Base-by-base conservation (phyloP, 495 filamentous ascomycete genomes). In the Neurospora sp. region DNA sequence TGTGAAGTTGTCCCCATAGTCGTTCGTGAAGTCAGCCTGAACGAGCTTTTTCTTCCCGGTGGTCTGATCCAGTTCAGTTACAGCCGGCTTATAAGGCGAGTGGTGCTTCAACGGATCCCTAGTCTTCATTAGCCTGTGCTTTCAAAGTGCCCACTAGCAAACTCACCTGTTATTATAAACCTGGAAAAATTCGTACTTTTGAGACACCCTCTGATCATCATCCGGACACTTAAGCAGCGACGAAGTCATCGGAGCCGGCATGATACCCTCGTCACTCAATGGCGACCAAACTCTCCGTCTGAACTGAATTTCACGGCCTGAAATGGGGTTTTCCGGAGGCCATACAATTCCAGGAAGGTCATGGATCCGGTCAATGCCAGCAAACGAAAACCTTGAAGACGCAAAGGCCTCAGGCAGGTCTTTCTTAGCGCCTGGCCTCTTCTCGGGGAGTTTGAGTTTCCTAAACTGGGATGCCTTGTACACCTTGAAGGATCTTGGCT, bases 161-260 rank as follows among this genome's bases (percentile, higher is more conserved):
- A 77, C 79, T 72, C 74, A 83, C 82, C 83, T 81, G 73, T 87
- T 87, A 69, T 87, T 82, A 69, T 87, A 78, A 35, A 85, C 80
- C 72, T 85, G 83, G 77, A 89, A 86, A 74, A 87, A 89, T 16
- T 79, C 77, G 76, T 88, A 89, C 77, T 85, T 86, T 72, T 85
- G 81, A 40, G 76, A 79, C 35, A 79, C 37, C 76, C 76, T 73
- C 73, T 71, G 16, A 70, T 39, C 39, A 74, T 74, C 42, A 74
- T 71, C 80, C 76, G 59, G 71, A 75, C 76, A 76, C 75, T 72
- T 78, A 75, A 80, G 44, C 18, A 70, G 62, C 35, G 80, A 77
- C 72, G 77, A 77, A 14, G 80, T 81, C 78, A 78, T 82, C 18
- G 77, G 69, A 72, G 69, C 70, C 71, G 78, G 75, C 71, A 69